Base-by-base conservation (phyloP, 2,329 filamentous ascomycete species). In the Ascocoryne sarcoides region DNA sequence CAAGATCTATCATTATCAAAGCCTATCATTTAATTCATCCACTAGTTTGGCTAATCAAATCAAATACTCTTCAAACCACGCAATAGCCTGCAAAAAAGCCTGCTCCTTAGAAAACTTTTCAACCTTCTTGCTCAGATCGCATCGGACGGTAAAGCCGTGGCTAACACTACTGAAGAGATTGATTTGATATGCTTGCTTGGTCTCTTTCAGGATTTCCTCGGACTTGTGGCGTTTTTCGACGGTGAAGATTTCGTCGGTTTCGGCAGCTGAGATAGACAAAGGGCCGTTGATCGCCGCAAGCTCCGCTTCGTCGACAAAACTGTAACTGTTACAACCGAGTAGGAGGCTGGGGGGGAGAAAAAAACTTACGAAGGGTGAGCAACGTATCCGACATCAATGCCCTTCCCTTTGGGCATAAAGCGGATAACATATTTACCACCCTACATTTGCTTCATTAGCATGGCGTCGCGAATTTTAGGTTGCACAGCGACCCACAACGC, bases 71-170 rank as follows among this genome's bases (percentile, higher is more conserved):
- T 84, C 72, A 51, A 93, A 88, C 86, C 86, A 93, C 38, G 68
- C 60, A 37, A 88, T 69, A 26, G 84, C 84, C 68, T 92, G 86
- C 48, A 70, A 55, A 59, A 92, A 92, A 4, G 86, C 85, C 63
- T 82, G 76, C 64, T 93, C 84, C 71, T 86, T 89, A 28, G 83
- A 80, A 53, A 73, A 90, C 60, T 73, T 77, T 55, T 74, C 61
- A 33, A 66, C 48, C 59, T 70, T 71, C 47, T 78, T 70, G 45
- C 55, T 70, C 21, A 71, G 44, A 57, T 92, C 82, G 33, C 54
- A 42, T 40, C 84, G 75, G 2, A 88, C 79, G 7, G 79, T 70
- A 54, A 92, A 94, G 0, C 86, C 86, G 60, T 93, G 86, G 40
- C 64, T 62, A 20, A 85, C 77, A 40, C 76, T 76, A 2, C 75